These are phyloP conservation scores for Talaromyces atroroseus DNA, from an alignment of 2,329 filamentous ascomycete genomes.

Conservation along the genomic window DNA sequence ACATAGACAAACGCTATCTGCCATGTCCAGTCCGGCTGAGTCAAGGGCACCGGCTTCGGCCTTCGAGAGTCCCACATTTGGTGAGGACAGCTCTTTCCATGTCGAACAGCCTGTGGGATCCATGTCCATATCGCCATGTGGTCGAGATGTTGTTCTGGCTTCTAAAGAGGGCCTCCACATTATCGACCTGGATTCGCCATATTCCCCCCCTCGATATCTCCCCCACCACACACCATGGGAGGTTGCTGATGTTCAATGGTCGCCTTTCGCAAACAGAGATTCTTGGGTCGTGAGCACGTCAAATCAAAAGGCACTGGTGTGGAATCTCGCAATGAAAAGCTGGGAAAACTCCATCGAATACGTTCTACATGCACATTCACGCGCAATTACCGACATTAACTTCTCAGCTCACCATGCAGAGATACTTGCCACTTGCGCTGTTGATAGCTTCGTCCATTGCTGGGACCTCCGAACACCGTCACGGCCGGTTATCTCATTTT, in stretches of 20 bases:
- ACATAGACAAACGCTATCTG: not conserved
- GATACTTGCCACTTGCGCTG: constrained; percentile 79
- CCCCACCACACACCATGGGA: constrained; percentile 88
- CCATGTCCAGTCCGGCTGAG: constrained; percentile 32
- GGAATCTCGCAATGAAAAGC: constrained; percentile 72
- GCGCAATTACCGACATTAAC: constrained; percentile 93
- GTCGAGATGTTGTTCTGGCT: constrained; percentile 82
- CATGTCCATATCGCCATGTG: constrained; percentile 86
- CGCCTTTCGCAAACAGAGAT: constrained; percentile 79
- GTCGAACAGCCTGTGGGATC: constrained; percentile 77
- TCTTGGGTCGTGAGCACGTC: constrained; percentile 94
- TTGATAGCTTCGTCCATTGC: constrained; percentile 87
- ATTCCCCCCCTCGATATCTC: constrained; percentile 77
- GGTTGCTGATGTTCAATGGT: constrained; percentile 95
- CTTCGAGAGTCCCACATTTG: constrained; percentile 82
- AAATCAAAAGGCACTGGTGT: constrained; percentile 89
- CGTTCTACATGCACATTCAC: constrained; percentile 75
- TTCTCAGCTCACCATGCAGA: constrained; percentile 92
- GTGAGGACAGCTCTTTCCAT: constrained; percentile 75
- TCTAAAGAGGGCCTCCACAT: constrained; percentile 87
- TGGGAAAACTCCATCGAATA: constrained; percentile 80
- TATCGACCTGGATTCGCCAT: constrained; percentile 85
- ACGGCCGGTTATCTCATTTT: constrained; percentile 72
- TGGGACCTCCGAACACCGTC: constrained; percentile 78
- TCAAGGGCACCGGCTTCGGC: constrained; percentile 48